Conservation (phyloP, 2,329 filamentous ascomycete species). For the Amylocarpus encephaloides region DNA sequence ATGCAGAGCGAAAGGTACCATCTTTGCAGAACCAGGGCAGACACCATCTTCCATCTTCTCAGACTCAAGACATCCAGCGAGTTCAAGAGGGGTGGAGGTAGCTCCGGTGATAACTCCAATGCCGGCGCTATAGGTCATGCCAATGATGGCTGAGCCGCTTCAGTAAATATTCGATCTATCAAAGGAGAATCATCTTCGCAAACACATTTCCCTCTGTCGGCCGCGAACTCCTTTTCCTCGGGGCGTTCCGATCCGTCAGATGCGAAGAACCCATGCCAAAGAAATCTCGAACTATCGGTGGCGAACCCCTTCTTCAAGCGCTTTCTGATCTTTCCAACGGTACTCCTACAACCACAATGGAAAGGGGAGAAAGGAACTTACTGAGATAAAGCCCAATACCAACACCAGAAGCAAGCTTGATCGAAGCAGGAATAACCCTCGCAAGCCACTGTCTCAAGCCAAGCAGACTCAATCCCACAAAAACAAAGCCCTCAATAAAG, state of each 20-base stretch:
- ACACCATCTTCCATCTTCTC: conserved; percentile 37
- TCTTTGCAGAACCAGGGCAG: conserved; percentile 60
- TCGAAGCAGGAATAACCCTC: conserved; percentile 70
- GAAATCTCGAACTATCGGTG: no score
- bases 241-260: no score
- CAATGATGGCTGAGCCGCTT: conserved; percentile 47
- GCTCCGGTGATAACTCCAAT: conserved; percentile 70
- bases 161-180: not conserved
- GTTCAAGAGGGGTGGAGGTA: conserved; percentile 58
- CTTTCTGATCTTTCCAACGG: no score
- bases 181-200: no score
- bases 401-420: conserved; percentile 80
- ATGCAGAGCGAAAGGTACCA: conserved; percentile 42
- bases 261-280: no score
- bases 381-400: conserved; percentile 69
- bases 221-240: no score
- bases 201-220: no score
- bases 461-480: conserved; percentile 68
- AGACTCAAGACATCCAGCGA: conserved; percentile 48
- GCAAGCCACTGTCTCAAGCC: conserved; percentile 84
- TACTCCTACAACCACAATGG: no score
- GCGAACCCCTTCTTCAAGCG: no score
- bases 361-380: not conserved
- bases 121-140: conserved; percentile 70
- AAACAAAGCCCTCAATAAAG: conserved; percentile 81